Evolutionary conservation across 2,329 filamentous ascomycete species (phyloP).

Genomic region (Macrophomina phaseolina): DNA sequence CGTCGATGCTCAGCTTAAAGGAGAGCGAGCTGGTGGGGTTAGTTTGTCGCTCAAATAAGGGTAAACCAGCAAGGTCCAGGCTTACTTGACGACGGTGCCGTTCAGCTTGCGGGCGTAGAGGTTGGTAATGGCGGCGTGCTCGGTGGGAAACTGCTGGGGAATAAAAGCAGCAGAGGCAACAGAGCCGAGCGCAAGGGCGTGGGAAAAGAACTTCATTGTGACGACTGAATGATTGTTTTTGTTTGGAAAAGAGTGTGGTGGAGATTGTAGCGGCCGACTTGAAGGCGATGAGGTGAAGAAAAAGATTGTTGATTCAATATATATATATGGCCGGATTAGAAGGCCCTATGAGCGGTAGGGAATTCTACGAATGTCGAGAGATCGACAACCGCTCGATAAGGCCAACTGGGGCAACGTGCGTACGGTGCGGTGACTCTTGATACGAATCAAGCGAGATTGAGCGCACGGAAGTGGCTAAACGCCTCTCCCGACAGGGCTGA

Average conservation of each 20-base stretch:
- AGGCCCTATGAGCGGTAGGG: neutral
- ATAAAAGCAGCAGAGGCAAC: conserved; percentile 15
- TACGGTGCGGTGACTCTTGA: conserved; percentile 1
- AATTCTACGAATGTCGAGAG: conserved; percentile 5
- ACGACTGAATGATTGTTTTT: conserved; percentile 34
- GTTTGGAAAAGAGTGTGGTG: neutral
- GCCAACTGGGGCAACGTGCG: conserved; percentile 7
- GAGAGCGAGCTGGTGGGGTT: conserved; percentile 9
- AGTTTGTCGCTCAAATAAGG: neutral
- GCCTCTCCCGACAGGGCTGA: conserved; percentile 15
- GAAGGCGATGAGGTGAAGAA: neutral
- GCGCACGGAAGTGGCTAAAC: conserved; percentile 16
- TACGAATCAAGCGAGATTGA: conserved; percentile 18
- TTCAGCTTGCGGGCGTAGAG: conserved; percentile 24
- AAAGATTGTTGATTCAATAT: neutral
- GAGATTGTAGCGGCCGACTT: neutral
- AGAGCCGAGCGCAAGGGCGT: conserved; percentile 29
- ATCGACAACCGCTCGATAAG: conserved; percentile 1
- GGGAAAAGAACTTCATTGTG: conserved; percentile 47
- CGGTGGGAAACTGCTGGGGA: conserved; percentile 1
- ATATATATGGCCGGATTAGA: conserved; percentile 1
- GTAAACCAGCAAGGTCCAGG: neutral
- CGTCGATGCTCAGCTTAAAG: conserved; percentile 18
- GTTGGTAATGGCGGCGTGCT: conserved; percentile 21
- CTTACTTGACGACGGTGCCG: conserved; percentile 20